These are phyloP conservation scores for Leptographium wingfieldii DNA, from an alignment of 2,329 filamentous ascomycete species.

Conservation along the genomic window DNA sequence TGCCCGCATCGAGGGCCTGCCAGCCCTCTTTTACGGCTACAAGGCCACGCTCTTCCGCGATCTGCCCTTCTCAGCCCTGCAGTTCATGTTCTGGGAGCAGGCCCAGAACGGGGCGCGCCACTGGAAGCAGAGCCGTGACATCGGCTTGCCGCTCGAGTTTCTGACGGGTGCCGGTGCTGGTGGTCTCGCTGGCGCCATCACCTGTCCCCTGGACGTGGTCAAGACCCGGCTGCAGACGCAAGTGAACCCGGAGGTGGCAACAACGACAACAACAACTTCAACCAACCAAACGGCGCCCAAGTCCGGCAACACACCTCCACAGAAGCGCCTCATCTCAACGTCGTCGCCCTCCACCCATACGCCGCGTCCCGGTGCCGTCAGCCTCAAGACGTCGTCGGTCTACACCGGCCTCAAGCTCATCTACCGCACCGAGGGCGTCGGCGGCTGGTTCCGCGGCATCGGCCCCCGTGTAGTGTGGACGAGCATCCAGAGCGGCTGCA, in stretches of 20 bases:
- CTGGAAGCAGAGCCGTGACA: slow-evolving; percentile 69
- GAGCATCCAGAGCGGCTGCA: slow-evolving; percentile 89
- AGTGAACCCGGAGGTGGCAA: slow-evolving; percentile 34
- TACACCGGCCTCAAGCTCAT: slow-evolving; percentile 74
- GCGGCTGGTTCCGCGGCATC: slow-evolving; percentile 88
- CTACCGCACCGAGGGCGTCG: slow-evolving; percentile 77
- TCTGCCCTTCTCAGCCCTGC: slow-evolving; percentile 86
- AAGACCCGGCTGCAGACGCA: slow-evolving; percentile 96
- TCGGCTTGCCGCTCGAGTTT: slow-evolving; percentile 75
- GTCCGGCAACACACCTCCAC: slow-evolving; percentile 18
- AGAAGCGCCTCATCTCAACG: slow-evolving; percentile 71
- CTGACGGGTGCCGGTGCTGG: slow-evolving; percentile 82
- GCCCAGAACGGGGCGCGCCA: slow-evolving; percentile 69
- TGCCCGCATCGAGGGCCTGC: slow-evolving; percentile 64
- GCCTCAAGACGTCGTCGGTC: slow-evolving; percentile 81
- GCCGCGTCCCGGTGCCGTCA: slow-evolving; percentile 62
- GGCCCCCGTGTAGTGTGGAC: slow-evolving; percentile 93
- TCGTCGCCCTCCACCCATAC: slow-evolving; percentile 79
- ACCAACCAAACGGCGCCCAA: slow-evolving; percentile 6
- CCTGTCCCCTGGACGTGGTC: slow-evolving; percentile 91
- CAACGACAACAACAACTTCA: background rate
- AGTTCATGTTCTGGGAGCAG: slow-evolving; percentile 98
- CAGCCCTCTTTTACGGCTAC: slow-evolving; percentile 90
- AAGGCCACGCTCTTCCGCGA: slow-evolving; percentile 91
- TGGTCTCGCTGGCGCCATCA: slow-evolving; percentile 85